Evolutionary conservation across 352 stramenopile species (phyloP).

Genomic region (Phytophthora syringae): DNA sequence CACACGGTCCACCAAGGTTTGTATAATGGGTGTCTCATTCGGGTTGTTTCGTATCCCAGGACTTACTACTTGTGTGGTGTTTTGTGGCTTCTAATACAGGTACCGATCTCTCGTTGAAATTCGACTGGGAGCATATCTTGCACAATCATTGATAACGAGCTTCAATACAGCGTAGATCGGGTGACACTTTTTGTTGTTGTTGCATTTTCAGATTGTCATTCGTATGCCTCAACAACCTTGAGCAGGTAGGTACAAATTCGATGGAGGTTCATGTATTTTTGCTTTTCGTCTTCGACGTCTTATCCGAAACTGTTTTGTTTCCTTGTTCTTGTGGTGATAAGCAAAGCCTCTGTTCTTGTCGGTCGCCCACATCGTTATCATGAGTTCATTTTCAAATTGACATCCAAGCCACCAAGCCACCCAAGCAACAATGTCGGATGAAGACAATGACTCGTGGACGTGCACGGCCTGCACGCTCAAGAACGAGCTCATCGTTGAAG

Average conservation of each 20-base stretch:
- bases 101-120: constrained; percentile 7
- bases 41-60: too few relatives aligned
- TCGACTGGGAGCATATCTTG: constrained; percentile 9
- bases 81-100: neutral
- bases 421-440: constrained; percentile 29
- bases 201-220: too few relatives aligned
- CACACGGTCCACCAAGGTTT: constrained; percentile 23
- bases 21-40: too few relatives aligned
- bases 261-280: constrained; percentile 19
- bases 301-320: neutral
- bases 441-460: constrained; percentile 47
- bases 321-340: neutral
- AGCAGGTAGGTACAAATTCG: neutral
- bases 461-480: constrained; percentile 64
- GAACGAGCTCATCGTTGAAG: constrained; percentile 62
- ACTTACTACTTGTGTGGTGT: too few relatives aligned
- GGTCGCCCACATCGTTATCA: neutral
- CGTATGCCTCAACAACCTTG: too few relatives aligned
- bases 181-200: too few relatives aligned
- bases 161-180: too few relatives aligned
- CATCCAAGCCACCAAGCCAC: neutral
- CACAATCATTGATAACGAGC: neutral
- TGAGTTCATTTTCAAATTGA: constrained; percentile 16
- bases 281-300: constrained; percentile 14
- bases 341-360: neutral